Base-by-base conservation (phyloP, 768 basidiomycete species). In the Nevesoporus exiguus region DNA sequence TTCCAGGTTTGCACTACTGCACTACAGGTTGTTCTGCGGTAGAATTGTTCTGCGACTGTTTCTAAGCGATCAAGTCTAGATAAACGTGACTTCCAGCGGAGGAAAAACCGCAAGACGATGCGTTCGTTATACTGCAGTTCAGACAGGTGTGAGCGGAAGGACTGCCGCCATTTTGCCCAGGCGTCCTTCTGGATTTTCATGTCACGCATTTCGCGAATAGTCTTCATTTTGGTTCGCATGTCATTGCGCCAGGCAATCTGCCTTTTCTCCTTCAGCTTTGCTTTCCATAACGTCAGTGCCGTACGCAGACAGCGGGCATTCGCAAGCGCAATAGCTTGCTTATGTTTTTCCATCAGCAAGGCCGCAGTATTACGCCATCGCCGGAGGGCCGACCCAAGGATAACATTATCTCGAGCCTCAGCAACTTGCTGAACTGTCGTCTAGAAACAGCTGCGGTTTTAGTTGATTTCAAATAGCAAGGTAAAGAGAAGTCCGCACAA, bases 141-240 rank as follows among this genome's bases (percentile, higher is more conserved):
- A 14, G 84, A 78, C 1, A 81, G 64, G 44, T 71, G 78, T 11
- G 75, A 74, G n/a, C 73, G 75, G 57, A 82, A 77, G 9, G 76
- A 71, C 54, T 81, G 84, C 39, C 79, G 76, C 90, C 90, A 92
- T 61, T 79, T 79, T 39, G 66, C 73, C 84, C 86, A 88, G 8
- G 79, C 78, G 58, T 84, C 80, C 59, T 73, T 80, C 61, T 76
- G 67, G 42, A 88, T 63, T 60, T 78, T 77, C 6, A 61, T 53
- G 27, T 88, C 84, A 52, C 77, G 76, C 55, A 73, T 82, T 55
- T 80, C 80, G 58, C 80, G 81, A 31, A 87, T 72, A 11, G 69
- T 65, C 62, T 80, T 82, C 82, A 90, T 89, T 64, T 80, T 86
- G 57, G 72, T 61, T 27, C 87, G 84, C 86, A 90, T 90, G 47